Percentiles rank a stretch among this genome's conserved stretches.
Evolutionary conservation across 1,284 basidiomycete species (phyloP).

Genomic region (Cronartium ribicola): DNA sequence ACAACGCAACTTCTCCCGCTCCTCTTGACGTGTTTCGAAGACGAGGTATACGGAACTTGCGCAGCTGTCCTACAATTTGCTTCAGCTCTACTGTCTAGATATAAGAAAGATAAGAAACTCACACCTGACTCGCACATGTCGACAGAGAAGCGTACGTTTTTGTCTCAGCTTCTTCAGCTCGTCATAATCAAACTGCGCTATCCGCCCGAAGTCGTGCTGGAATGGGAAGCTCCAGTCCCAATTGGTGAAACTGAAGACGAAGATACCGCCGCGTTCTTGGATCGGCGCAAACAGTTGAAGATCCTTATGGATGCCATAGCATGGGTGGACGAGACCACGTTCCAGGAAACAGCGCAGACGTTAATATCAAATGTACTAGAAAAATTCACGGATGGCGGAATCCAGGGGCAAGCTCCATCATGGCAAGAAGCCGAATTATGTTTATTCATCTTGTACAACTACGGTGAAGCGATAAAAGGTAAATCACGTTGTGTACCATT

Average conservation of each 20-base stretch:
- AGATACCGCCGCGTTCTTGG: constrained; percentile 75
- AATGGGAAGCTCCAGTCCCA: constrained; percentile 81
- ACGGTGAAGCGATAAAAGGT: constrained; percentile 63
- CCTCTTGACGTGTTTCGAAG: constrained; percentile 81
- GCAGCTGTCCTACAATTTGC: constrained; percentile 77
- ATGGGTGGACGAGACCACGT: constrained; percentile 73
- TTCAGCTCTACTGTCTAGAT: constrained; percentile 69
- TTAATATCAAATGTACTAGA: constrained; percentile 69
- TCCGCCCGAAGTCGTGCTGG: constrained; percentile 58
- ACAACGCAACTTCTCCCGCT: constrained; percentile 71
- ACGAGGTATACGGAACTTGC: constrained; percentile 80
- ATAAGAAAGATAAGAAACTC: constrained; percentile 70
- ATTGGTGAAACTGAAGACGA: constrained; percentile 83
- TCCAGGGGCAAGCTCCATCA: constrained; percentile 59
- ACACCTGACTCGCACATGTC: constrained; percentile 65
- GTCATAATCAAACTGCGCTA: constrained; percentile 69
- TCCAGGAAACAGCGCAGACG: constrained; percentile 66
- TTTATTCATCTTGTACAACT: constrained; percentile 84
- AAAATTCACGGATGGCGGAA: constrained; percentile 57
- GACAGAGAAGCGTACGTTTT: constrained; percentile 69
- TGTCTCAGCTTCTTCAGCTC: constrained; percentile 72
- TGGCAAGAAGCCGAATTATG: constrained; percentile 96
- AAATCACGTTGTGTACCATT: background rate
- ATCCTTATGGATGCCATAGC: constrained; percentile 75
- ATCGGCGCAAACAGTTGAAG: constrained; percentile 80